Percentiles rank a stretch among this genome's conserved stretches.
phyloP scores from a whole-genome alignment of 495 filamentous ascomycete species.

The Hapsidospora chrysogenum region DNA sequence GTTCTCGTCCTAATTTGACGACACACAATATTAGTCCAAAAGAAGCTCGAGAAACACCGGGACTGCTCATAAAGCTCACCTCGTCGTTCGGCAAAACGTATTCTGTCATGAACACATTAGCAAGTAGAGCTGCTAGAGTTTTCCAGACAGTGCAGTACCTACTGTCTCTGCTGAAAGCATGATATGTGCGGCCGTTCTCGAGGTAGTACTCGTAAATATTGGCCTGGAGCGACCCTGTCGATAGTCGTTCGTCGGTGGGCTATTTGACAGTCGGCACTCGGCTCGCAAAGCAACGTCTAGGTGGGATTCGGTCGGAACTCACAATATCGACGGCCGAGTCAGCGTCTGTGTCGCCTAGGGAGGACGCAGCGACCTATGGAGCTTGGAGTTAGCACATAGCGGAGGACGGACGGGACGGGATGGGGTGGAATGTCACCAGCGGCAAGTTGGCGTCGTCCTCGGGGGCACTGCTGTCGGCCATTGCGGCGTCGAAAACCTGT shows the following conservation, averaged over 20 bases:
- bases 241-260: background rate
- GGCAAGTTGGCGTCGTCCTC: background rate
- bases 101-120: constrained; percentile 3
- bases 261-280: background rate
- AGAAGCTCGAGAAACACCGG: constrained; percentile 6
- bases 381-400: too few species aligned
- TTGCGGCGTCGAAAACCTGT: too few species aligned
- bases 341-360: background rate
- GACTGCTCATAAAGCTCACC: constrained; percentile 1
- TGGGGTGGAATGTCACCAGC: background rate
- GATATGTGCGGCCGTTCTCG: constrained; percentile 26
- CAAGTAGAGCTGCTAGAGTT: background rate
- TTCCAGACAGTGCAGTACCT: background rate
- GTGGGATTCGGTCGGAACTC: too few species aligned
- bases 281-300: background rate
- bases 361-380: background rate
- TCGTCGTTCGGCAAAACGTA: constrained; percentile 13
- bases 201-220: constrained; percentile 16
- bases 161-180: constrained; percentile 24
- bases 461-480: background rate
- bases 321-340: constrained; percentile 1
- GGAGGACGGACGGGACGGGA: background rate
- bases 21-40: constrained; percentile 9
- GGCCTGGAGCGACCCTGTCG: constrained; percentile 12
- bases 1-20: constrained; percentile 1